These are phyloP conservation scores for Actinidia arguta DNA, from an alignment of 179 eudicot genomes.

Conservation along the genomic window DNA sequence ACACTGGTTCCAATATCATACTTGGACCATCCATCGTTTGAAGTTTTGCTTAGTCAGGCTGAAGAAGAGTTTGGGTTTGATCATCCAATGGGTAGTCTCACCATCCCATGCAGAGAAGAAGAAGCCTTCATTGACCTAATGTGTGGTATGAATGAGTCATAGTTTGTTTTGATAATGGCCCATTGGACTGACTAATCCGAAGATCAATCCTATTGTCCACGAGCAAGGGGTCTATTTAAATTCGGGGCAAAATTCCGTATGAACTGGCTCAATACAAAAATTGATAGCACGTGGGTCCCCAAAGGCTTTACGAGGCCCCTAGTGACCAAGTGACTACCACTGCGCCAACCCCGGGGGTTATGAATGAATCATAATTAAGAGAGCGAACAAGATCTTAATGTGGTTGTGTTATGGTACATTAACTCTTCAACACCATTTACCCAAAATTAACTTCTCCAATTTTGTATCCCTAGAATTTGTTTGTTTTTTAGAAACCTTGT, in stretches of 20 bases:
- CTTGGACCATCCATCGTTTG: constrained; percentile 47
- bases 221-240: too few relatives aligned
- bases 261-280: neutral
- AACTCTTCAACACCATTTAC: neutral
- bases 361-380: too few relatives aligned
- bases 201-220: too few relatives aligned
- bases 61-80: constrained; percentile 43
- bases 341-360: too few relatives aligned
- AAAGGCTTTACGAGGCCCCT: neutral
- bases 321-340: too few relatives aligned
- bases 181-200: too few relatives aligned
- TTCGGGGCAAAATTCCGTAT: too few relatives aligned
- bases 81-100: constrained; percentile 62
- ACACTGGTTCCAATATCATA: constrained; percentile 45
- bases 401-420: neutral
- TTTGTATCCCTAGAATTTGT: too few relatives aligned
- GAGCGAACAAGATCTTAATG: neutral
- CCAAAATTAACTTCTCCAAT: neutral
- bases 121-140: constrained; percentile 40
- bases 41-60: constrained; percentile 35
- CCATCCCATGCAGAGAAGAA: constrained; percentile 53
- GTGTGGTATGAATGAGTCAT: too few relatives aligned
- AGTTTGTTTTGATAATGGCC: too few relatives aligned
- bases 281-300: neutral
- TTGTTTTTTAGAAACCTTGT: neutral